These are phyloP conservation scores for Penicillium sp. DNA, from an alignment of 2,329 filamentous ascomycete genomes.

Conservation along the genomic window DNA sequence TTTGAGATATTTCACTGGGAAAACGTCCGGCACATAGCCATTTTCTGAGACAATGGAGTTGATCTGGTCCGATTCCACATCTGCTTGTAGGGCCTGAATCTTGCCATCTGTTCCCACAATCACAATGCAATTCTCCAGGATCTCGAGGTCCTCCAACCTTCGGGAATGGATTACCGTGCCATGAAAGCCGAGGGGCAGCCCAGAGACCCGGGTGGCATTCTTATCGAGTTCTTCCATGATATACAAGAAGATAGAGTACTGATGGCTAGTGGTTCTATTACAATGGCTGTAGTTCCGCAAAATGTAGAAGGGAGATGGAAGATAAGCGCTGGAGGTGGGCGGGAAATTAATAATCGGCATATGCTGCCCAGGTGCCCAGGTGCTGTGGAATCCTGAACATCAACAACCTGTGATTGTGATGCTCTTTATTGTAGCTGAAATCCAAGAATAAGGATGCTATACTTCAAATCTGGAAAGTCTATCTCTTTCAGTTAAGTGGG, in stretches of 20 bases:
- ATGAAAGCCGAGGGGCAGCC: constrained; percentile 32
- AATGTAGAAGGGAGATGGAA: neutral
- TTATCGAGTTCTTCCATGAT: constrained; percentile 11
- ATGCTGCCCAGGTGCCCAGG: neutral
- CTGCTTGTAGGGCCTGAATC: constrained; percentile 29
- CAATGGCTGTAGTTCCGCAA: neutral
- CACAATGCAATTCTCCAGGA: constrained; percentile 33
- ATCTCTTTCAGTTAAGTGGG: neutral
- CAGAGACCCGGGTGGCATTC: constrained; percentile 9
- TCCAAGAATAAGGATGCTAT: neutral
- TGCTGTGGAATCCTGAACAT: neutral
- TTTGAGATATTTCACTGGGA: constrained; percentile 28
- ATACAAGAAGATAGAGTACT: neutral
- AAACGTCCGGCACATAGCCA: constrained; percentile 26
- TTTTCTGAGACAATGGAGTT: constrained; percentile 24
- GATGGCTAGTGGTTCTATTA: neutral
- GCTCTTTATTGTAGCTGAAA: neutral
- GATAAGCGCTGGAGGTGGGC: neutral
- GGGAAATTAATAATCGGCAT: constrained; percentile 6
- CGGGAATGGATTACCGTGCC: constrained; percentile 36
- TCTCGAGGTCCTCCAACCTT: constrained; percentile 25
- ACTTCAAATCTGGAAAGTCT: neutral
- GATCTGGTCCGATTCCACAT: constrained; percentile 20
- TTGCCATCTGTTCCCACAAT: constrained; percentile 29
- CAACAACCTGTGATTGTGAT: neutral